Percentiles rank a stretch among this genome's conserved stretches.
Conservation (phyloP, 2,329 filamentous ascomycete species). For the Coccinonectria pachysandricola region DNA sequence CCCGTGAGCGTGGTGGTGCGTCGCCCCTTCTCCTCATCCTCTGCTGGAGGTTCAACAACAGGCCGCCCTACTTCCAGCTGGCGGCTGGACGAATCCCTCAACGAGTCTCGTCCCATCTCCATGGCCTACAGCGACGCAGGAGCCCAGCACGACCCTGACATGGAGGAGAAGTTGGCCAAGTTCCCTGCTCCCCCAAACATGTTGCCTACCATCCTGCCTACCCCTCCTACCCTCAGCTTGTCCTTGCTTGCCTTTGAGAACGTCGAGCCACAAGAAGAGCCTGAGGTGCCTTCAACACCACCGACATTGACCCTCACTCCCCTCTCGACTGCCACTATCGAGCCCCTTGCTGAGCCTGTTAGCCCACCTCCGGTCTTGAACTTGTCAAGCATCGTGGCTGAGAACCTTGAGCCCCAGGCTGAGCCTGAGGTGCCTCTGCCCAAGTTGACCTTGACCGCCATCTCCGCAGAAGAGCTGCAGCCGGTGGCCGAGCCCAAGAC, state of each 20-base stretch:
- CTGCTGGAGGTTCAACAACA: slow-evolving; percentile 24
- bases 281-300: slow-evolving; percentile 20
- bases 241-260: slow-evolving; percentile 35
- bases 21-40: slow-evolving; percentile 33
- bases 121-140: slow-evolving; percentile 43
- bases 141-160: slow-evolving; percentile 39
- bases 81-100: slow-evolving; percentile 17
- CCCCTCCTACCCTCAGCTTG: slow-evolving; percentile 29
- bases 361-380: slow-evolving; percentile 23
- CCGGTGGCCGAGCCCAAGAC: slow-evolving; percentile 18
- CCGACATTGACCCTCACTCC: slow-evolving; percentile 24
- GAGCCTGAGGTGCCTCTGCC: slow-evolving; percentile 19
- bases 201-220: slow-evolving; percentile 22
- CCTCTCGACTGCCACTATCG: slow-evolving; percentile 28
- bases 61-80: slow-evolving; percentile 16
- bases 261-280: slow-evolving; percentile 33
- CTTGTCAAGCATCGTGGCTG: slow-evolving; percentile 28
- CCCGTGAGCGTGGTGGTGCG: slow-evolving; percentile 19
- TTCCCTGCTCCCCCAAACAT: slow-evolving; percentile 44
- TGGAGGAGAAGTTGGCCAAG: slow-evolving; percentile 41
- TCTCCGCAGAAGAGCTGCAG: slow-evolving; percentile 19
- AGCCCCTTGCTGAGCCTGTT: slow-evolving; percentile 29
- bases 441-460: slow-evolving; percentile 16
- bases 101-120: slow-evolving; percentile 33
- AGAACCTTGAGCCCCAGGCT: slow-evolving; percentile 21